These are phyloP conservation scores for Quercus phellos DNA, from an alignment of 331 rosid species.

Conservation along the genomic window DNA sequence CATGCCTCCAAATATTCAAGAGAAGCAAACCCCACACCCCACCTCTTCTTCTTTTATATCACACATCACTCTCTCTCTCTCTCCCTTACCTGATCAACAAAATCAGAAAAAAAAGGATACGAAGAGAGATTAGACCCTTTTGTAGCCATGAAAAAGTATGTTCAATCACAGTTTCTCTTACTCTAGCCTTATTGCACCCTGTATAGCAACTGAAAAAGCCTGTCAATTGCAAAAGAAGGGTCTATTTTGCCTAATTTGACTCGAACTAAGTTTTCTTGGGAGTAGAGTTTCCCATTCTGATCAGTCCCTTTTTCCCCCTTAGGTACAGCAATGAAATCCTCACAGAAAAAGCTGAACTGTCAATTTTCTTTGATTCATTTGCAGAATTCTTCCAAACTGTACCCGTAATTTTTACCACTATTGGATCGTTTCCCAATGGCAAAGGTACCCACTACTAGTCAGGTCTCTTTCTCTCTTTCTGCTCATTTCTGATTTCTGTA, in stretches of 20 bases:
- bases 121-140: constrained; percentile 30
- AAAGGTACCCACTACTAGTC: constrained; percentile 42
- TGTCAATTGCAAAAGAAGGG: constrained; percentile 29
- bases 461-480: constrained; percentile 53
- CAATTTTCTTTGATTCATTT: constrained; percentile 38
- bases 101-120: constrained; percentile 15
- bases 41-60: constrained; percentile 6
- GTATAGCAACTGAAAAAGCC: constrained; percentile 36
- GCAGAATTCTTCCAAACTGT: constrained; percentile 28
- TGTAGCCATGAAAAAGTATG: constrained; percentile 47
- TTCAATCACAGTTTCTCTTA: background rate
- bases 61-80: constrained; percentile 17
- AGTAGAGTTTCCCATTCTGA: constrained; percentile 35
- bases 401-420: constrained; percentile 13
- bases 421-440: constrained; percentile 47
- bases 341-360: constrained; percentile 43
- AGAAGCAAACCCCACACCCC: background rate
- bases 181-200: constrained; percentile 12
- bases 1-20: constrained; percentile 71
- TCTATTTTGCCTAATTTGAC: constrained; percentile 54
- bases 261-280: constrained; percentile 39
- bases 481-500: constrained; percentile 12
- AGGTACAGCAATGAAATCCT: constrained; percentile 16
- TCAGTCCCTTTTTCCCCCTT: constrained; percentile 35
- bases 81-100: constrained; percentile 13